Evolutionary conservation across 1,284 basidiomycete genomes (phyloP).

Genomic region (Leucoagaricus sp.): DNA sequence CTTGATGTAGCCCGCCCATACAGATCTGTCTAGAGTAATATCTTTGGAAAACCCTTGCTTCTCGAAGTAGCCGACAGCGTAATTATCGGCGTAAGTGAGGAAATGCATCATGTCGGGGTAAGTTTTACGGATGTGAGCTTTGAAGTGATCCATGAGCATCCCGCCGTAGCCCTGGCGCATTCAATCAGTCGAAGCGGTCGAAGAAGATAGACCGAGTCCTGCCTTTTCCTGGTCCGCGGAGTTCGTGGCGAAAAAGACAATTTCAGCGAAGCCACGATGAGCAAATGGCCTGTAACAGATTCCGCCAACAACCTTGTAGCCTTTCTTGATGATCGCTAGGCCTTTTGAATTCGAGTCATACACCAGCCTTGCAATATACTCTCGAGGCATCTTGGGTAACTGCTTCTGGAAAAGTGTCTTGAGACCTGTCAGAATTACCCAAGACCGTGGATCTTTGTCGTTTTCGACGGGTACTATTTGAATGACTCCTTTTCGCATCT

Average conservation of each 20-base stretch:
- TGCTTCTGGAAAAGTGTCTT: constrained; percentile 99
- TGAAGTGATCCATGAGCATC: constrained; percentile 99
- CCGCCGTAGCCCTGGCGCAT: constrained; percentile 87
- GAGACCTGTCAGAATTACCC: constrained; percentile 89
- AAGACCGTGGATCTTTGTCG: constrained; percentile 73
- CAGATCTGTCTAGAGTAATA: constrained; percentile 85
- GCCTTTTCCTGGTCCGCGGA: constrained; percentile 96
- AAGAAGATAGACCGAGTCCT: neutral
- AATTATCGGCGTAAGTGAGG: constrained; percentile 98
- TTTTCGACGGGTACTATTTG: constrained; percentile 87
- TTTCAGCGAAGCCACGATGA: constrained; percentile 94
- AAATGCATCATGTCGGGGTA: constrained; percentile 91
- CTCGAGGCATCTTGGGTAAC: constrained; percentile 98
- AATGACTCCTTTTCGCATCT: constrained; percentile 86
- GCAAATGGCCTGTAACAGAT: constrained; percentile 98
- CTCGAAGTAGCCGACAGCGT: constrained; percentile 98
- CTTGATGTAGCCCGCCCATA: constrained; percentile 99
- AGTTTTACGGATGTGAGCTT: constrained; percentile 84
- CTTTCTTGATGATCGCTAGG: constrained; percentile 94
- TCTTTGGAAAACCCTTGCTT: constrained; percentile 99
- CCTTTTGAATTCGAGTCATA: constrained; percentile 91
- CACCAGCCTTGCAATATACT: constrained; percentile 97
- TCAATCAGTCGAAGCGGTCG: neutral
- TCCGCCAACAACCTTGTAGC: constrained; percentile 95
- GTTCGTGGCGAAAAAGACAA: constrained; percentile 98